Base-by-base conservation (phyloP, 1,284 basidiomycete species). In the Microbotryum violaceum region DNA sequence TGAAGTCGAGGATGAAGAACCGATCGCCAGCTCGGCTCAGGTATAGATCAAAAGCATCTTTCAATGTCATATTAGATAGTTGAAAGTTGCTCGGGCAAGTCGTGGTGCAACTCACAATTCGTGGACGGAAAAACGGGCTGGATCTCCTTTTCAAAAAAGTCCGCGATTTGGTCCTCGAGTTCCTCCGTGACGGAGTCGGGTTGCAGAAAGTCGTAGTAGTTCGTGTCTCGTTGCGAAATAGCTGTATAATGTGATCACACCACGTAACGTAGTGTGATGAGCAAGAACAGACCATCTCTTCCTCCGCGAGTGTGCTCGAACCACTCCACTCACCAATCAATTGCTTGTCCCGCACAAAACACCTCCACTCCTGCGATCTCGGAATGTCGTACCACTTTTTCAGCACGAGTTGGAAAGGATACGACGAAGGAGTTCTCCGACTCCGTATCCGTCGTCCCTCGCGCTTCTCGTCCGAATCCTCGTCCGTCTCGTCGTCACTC, bases 341-440 rank as follows among this genome's bases (percentile, higher is more conserved):
- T 2, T 70, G 74, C 57, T 84, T 80, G 18, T 83, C 77, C 45
- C 88, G 79, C 6, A 96, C 89, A 71, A 96, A 94, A 77, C 91
- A 92, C 25, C 91, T 80, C 56, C 94, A 76, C 74, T 96, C 91
- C 56, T 89, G 81, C 64, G 89, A 85, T 23, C 82, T 82, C 65
- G 92, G 88, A 56, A 98, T 79, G 20, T 87, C 79, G 70, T 91
- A 90, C 88, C 89, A 97, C 74, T 93, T 91, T 66, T 91, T 84
- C 62, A 97, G 79, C 1, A 96, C 85, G n/a, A 98, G 82, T 72
- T 96, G 90, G 3, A 93, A 79, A 31, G 82, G 78, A 68, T 88
- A 87, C 1, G 70, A 42, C 14, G 37, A 42, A 9, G 14, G 52
- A n/a, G 51, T 42, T 10, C 31, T 2, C 16, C 27, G 48, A 21